Base-by-base conservation (phyloP, 345 rosid genomes). In the Diplotaxis tenuifolia region DNA sequence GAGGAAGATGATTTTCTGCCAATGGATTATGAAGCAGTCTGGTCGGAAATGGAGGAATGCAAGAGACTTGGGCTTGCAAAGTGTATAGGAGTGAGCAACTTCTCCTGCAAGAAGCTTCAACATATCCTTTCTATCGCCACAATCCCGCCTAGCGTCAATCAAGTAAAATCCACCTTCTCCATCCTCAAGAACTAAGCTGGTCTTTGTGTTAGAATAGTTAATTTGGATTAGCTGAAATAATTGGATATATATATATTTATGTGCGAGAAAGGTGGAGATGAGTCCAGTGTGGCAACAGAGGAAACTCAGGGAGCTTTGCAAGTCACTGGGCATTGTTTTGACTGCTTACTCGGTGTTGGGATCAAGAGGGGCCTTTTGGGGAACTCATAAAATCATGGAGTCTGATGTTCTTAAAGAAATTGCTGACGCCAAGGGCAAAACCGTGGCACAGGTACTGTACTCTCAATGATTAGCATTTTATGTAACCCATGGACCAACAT, bases 261-360 rank as follows among this genome's bases (percentile, higher is more conserved):
- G 23, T 71, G 72, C 45, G 52, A 70, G 72, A 68, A 78, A 87
- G 98, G 97, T 94, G 80, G 97, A 94, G 81, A 52, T 90, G 62
- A 89, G 86, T 85, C 98, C 98, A 54, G 62, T 85, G 6, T 90
- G 96, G 96, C 92, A 89, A 80, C 98, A 93, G 65, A 86, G 75
- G 65, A 82, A 82, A 66, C 79, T 86, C 10, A 86, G 78, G 71
- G 88, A 87, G 52, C 81, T 89, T 78, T 91, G 91, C 71, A 74
- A 81, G 52, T 78, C 49, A 5, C 84, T 86, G 3, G 87, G 82
- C 10, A 76, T 93, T 21, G 70, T 77, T 15, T 47, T 89, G 68
- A 80, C 87, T 7, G 91, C 91, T 64, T 93, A 84, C 54, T 85
- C 94, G 4, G 83, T 84, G 62, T 70, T 89, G 54, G 96, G 92